Evolutionary conservation across 2,329 filamentous ascomycete species (phyloP), one percentile per base, ranked within the genome.

Genomic region (Botrytis paeoniae): DNA sequence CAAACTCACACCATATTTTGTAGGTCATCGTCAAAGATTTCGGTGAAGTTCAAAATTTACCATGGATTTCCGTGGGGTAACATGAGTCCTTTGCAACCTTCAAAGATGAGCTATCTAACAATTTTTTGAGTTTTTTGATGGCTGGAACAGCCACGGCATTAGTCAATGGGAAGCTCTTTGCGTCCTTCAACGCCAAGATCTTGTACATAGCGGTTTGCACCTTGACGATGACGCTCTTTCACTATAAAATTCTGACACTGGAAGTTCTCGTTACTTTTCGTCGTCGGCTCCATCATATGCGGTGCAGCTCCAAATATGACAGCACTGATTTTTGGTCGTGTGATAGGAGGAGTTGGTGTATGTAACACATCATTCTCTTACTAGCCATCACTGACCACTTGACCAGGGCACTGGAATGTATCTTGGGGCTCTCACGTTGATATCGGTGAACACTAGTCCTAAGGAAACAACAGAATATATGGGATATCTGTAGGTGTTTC

Each of bases 261-360:
- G 10, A 48, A 69, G 16, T 70, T 61, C 48, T 57, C 54, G n/a
- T 57, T 57, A 16, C 68, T 80, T 22, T 81, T 81, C 45, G 78
- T 79, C 69, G 73, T 81, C 16, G 81, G 81, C 12, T 81, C 79
- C 10, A 78, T 80, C 1, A 62, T 82, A 20, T 83, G 81, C 68
- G 81, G 79, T 43, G 77, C 79, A 3, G 81, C 81, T 25, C 80
- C 81, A 12, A 80, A 70, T 16, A 81, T 82, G 80, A 77, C 83
- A 70, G 83, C 83, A n/a, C 76, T 88, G 25, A 88, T 88, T 72
- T 77, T 85, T 16, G 85, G 85, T 5, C 81, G 85, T 10, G 84
- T 81, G 22, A 80, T 86, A 54, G 81, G 81, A 54, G 85, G 85
- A 51, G 76, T 83, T 25, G 84, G 85, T 1, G 65, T 69, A 69